phyloP scores from a whole-genome alignment of 83 land plant species.

The Picea mariana region DNA sequence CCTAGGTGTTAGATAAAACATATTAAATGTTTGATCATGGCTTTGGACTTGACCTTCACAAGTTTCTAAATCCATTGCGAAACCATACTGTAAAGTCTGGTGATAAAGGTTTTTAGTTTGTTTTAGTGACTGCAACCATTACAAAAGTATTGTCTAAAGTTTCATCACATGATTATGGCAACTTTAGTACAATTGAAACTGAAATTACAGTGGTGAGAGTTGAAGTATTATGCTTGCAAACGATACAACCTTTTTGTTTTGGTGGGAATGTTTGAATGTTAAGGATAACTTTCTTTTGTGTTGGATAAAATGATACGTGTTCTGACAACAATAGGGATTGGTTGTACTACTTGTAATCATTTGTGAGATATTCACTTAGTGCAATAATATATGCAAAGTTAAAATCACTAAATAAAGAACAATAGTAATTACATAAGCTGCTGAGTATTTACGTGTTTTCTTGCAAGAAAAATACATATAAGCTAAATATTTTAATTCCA shows the following conservation, averaged over 20 bases:
- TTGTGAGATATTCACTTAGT: not conserved
- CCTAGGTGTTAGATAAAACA: conserved; percentile 43
- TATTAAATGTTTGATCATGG: conserved; percentile 99
- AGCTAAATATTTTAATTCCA: too few species aligned
- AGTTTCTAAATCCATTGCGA: conserved; percentile 85
- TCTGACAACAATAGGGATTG: not conserved
- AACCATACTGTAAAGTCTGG: conserved; percentile 71
- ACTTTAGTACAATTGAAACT: not conserved
- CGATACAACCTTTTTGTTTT: too few species aligned
- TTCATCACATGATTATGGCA: not conserved
- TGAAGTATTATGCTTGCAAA: too few species aligned
- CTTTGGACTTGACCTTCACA: conserved; percentile 93
- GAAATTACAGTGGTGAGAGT: too few species aligned
- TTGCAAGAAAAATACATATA: too few species aligned
- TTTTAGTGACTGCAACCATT: conserved; percentile 91
- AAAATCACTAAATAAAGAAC: not conserved
- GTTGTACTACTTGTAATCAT: too few species aligned
- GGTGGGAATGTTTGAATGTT: too few species aligned
- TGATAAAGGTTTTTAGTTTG: conserved; percentile 76
- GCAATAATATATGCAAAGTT: not conserved
- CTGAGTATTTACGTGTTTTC: too few species aligned
- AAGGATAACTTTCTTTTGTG: too few species aligned
- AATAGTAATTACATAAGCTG: too few species aligned
- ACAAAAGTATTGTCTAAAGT: conserved; percentile 57
- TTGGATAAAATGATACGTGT: not conserved